Percentiles rank a stretch among this genome's conserved stretches.
Conservation (phyloP, 164 flowering plant genomes). For the Berberis thunbergii region DNA sequence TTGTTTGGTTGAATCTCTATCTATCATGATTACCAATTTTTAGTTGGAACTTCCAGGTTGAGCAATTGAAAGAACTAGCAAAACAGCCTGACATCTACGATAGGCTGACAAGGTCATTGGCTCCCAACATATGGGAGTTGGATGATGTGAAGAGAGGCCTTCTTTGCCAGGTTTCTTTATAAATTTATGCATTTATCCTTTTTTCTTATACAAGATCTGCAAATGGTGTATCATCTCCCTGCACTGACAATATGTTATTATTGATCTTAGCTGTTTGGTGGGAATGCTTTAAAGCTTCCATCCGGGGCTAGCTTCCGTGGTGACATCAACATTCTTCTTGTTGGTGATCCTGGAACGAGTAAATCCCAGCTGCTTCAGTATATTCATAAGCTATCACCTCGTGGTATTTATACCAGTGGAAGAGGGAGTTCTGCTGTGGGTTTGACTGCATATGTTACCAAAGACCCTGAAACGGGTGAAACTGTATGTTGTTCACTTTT, state of each 20-base stretch:
- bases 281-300: slow-evolving; percentile 70
- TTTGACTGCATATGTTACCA: slow-evolving; percentile 87
- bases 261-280: slow-evolving; percentile 73
- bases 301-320: slow-evolving; percentile 97
- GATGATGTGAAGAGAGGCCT: slow-evolving; percentile 98
- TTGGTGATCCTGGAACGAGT: slow-evolving; percentile 99
- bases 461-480: slow-evolving; percentile 99
- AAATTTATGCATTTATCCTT: no score
- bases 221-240: no score
- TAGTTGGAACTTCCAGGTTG: slow-evolving; percentile 38
- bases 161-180: slow-evolving; percentile 74
- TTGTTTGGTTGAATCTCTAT: neutral
- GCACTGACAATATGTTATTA: neutral
- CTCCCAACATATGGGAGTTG: slow-evolving; percentile 98
- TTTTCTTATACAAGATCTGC: no score
- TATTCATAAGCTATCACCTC: slow-evolving; percentile 95
- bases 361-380: slow-evolving; percentile 97
- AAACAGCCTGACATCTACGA: slow-evolving; percentile 80
- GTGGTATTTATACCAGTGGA: slow-evolving; percentile 99
- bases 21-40: neutral
- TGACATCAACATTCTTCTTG: slow-evolving; percentile 89
- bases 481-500: slow-evolving; percentile 41
- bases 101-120: slow-evolving; percentile 73
- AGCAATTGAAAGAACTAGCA: slow-evolving; percentile 64
- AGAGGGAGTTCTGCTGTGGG: slow-evolving; percentile 99